Base-by-base conservation (phyloP, 2,329 filamentous ascomycete genomes). In the Fusarium sublunatum region DNA sequence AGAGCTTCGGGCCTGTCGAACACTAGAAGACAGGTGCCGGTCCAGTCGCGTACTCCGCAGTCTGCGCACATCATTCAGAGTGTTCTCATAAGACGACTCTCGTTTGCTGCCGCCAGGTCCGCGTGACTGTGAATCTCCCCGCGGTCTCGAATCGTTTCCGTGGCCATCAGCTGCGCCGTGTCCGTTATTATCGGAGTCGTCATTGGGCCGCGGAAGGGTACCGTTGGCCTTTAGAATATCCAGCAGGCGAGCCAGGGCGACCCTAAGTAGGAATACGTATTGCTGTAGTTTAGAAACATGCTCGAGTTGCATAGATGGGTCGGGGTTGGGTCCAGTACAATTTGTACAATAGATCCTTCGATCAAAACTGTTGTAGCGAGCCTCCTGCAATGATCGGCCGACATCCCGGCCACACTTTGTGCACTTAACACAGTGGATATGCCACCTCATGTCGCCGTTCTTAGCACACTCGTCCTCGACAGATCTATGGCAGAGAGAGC, bases 401-500 rank as follows among this genome's bases (percentile, higher is more conserved):
- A 97, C 78, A 55, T 96, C 91, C 47, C 78, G 80, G 25, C 75
- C 76, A 65, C 85, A 88, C 52, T 85, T 86, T 41, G 86, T 82
- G 75, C 95, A 99, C 51, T 85, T 88, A 60, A 96, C 84, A 76
- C 96, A 97, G 41, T 85, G 84, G 41, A 92, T 79, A 74, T 99
- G 95, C 88, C 94, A 96, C 66, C 93, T 87, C 73, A 86, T 85
- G 58, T 94, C 88, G 39, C 87, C 88, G 61, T 84, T 83, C 69
- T 89, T 88, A 60, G 91, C 87, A 75, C 95, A 99, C 74, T 96
- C 94, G 74, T 98, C 94, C 73, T 99, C 95, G 52, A 99, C 94
- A 9, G 95, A 91, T 66, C 93, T 90, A 60, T 88, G 86, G 77
- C 95, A 99, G 24, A 86, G 78, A 5, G 85, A 82, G 74, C 95